Percentiles rank a stretch among this genome's conserved stretches.
These are phyloP conservation scores for Vanrija sp. DNA, from an alignment of 1,284 basidiomycete species.

Conservation along the genomic window DNA sequence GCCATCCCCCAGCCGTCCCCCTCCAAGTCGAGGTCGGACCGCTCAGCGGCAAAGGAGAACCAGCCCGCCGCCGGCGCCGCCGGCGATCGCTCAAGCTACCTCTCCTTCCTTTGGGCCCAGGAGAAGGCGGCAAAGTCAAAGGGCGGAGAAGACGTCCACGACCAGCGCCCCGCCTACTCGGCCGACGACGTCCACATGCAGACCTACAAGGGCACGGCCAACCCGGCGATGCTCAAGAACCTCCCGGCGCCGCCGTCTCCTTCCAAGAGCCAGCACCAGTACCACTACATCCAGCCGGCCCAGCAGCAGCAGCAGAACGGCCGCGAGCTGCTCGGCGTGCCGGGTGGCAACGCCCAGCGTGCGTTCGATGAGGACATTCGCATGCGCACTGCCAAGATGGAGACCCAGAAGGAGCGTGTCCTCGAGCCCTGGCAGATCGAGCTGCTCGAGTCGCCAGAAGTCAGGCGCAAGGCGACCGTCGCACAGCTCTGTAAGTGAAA, in stretches of 20 bases:
- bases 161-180: slow-evolving; percentile 6
- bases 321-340: slow-evolving; percentile 10
- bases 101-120: slow-evolving; percentile 42
- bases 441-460: slow-evolving; percentile 73
- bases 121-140: slow-evolving; percentile 13
- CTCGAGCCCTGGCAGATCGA: slow-evolving; percentile 78
- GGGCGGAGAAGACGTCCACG: slow-evolving; percentile 28
- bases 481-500: slow-evolving; percentile 76
- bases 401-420: slow-evolving; percentile 35
- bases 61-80: slow-evolving; percentile 2
- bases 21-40: slow-evolving; percentile 31
- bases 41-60: slow-evolving; percentile 27
- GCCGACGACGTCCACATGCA: slow-evolving; percentile 49
- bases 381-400: slow-evolving; percentile 40
- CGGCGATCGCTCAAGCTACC: slow-evolving; percentile 38
- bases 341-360: slow-evolving; percentile 15
- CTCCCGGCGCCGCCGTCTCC: slow-evolving; percentile 35
- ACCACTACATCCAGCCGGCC: slow-evolving; percentile 14
- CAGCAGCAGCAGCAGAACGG: slow-evolving; percentile 15
- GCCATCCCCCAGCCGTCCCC: slow-evolving; percentile 24
- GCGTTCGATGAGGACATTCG: slow-evolving; percentile 35
- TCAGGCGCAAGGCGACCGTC: slow-evolving; percentile 88
- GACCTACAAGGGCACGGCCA: slow-evolving; percentile 45
- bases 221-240: slow-evolving; percentile 55
- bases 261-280: slow-evolving; percentile 2